Evolutionary conservation across 805 yeast genomes (phyloP), one percentile per base, ranked within the genome.

Genomic region (Priceomyces medius): DNA sequence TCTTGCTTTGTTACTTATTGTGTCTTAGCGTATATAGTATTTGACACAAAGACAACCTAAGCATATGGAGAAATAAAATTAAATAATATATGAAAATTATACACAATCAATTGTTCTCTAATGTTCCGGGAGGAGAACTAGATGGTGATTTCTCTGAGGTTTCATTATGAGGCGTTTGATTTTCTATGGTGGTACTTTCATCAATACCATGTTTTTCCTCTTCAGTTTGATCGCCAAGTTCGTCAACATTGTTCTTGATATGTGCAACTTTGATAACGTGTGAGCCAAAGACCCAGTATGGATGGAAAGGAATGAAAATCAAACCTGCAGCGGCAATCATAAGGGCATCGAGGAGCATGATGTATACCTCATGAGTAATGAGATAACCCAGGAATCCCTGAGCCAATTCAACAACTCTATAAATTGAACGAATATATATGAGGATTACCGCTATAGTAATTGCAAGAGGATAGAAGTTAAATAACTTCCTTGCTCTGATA

Each of bases 351-450:
- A 69, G 59, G 2, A 57, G 58, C 68, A 67, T 61, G 26, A 69
- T 37, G 46, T 45, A 68, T 3, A 57, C 63, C 46, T 69, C 74
- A 45, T 64, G 67, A 1, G 51, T 46, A 26, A 65, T 57, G 40
- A 68, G 56, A 45, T 60, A 65, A 3, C 74, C 74, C 3, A 33
- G 19, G 50, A 63, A 68, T 6, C 74, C 73, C 43, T 66, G 57
- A 12, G 65, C 54, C 44, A 69, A 57, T 44, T 69, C 73, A 7
- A 66, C 68, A 31, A 68, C 71, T 52, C 74, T 57, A 47, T 68
- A 69, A 16, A 66, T 48, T 45, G 68, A 63, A 39, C 66, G 53
- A 39, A 65, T 62, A 47, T 65, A 68, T 38, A 68, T 56, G 18
- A 51, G 53, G 10, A 61, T 4, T 2, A 67, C 71, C 0, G 70